Percentiles rank a stretch among this genome's conserved stretches.
These are phyloP conservation scores for Zymoseptoria brevis DNA, from an alignment of 2,329 filamentous ascomycete species.

Conservation along the genomic window DNA sequence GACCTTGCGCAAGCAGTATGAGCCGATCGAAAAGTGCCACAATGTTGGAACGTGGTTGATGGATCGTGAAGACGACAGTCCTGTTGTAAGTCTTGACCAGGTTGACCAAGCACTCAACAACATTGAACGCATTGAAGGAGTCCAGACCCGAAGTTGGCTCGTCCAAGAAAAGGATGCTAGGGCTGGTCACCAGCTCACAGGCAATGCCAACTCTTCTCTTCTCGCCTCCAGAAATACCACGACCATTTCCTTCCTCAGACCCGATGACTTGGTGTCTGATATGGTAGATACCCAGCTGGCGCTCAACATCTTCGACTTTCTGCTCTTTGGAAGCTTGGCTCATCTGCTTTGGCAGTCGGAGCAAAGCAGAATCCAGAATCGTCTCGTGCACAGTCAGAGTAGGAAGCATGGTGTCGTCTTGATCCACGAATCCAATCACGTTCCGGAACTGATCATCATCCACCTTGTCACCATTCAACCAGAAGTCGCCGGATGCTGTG, in stretches of 20 bases:
- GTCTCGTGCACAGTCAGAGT: constrained; percentile 97
- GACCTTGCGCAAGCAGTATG: constrained; percentile 81
- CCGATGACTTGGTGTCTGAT: constrained; percentile 94
- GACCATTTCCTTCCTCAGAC: constrained; percentile 86
- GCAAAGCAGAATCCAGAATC: constrained; percentile 84
- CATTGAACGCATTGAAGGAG: constrained; percentile 96
- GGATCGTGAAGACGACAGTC: constrained; percentile 96
- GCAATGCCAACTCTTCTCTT: constrained; percentile 95
- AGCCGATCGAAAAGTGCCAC: constrained; percentile 93
- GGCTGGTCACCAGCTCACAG: constrained; percentile 93
- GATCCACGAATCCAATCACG: constrained; percentile 93
- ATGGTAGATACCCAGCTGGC: constrained; percentile 86
- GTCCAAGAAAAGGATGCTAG: constrained; percentile 92
- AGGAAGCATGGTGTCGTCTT: constrained; percentile 93
- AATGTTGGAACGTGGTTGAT: constrained; percentile 96
- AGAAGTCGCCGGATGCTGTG: constrained; percentile 68
- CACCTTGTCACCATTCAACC: constrained; percentile 88
- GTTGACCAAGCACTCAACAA: constrained; percentile 90
- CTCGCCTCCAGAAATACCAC: constrained; percentile 94
- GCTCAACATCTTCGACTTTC: constrained; percentile 84
- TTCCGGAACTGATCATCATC: constrained; percentile 76
- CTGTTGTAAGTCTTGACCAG: constrained; percentile 93
- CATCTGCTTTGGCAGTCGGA: constrained; percentile 91
- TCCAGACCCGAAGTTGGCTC: constrained; percentile 95
- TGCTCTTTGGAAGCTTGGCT: constrained; percentile 79